Evolutionary conservation across 2,329 filamentous ascomycete species (phyloP), one percentile per base, ranked within the genome.

Genomic region (Penicillium paneum): DNA sequence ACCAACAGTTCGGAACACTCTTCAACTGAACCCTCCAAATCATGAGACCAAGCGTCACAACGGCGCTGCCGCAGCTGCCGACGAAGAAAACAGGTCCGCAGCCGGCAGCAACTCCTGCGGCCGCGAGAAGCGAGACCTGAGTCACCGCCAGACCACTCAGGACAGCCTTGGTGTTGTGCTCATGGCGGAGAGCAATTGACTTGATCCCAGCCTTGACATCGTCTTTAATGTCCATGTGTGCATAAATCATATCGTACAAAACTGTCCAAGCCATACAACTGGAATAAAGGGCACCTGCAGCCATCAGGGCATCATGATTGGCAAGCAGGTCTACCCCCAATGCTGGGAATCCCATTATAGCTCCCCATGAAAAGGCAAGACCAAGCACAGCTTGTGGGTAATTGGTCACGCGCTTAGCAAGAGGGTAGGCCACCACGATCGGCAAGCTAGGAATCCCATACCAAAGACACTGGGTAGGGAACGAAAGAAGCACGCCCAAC

Each of bases 1-100:
- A 83, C 81, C 83, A 85, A 62, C 83, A 86, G 62, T 83, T 79
- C 58, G 74, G 72, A 45, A 83, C 80, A 48, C 78, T 79, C 55
- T 83, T 80, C 57, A 86, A 64, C 51, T 79, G 77, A 28, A 86
- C 83, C 55, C 74, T 79, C 71, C 78, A 79, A 19, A 86, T 84
- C 81, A 85, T 85, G 15, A 79, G 76, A 1, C 75, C 81, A 24
- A 85, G 71, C 2, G 82, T 79, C 32, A 78, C 59, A 26, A 76
- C 74, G 8, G 82, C 82, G 55, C 83, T 79, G 34, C 83, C 83
- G 57, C 82, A 84, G 45, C 78, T 81, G 6, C 82, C 82, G 11
- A 78, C 62, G 55, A 82, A 85, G 70, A 83, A 86, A 13, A 83
- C 63, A 1, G 83, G 83, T 0, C 83, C 83, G 19, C 82, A 77